phyloP scores from a whole-genome alignment of 164 flowering plant species.

The Euptelea pleiosperma region DNA sequence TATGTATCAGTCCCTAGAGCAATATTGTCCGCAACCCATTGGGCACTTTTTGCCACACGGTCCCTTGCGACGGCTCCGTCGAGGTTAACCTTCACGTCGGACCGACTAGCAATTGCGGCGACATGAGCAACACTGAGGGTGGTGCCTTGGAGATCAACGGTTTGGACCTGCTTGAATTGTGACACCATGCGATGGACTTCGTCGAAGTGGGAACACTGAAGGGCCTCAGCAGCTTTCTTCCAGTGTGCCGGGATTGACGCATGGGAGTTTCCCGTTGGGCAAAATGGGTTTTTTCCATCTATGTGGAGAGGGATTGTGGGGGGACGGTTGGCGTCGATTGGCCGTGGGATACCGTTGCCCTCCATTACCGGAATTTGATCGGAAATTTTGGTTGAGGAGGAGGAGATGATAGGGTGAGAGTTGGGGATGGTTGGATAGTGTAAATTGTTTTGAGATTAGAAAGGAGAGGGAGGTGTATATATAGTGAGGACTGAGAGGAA shows the following conservation, averaged over 20 bases:
- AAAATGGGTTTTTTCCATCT: slow-evolving; percentile 15
- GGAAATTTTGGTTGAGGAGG: background rate
- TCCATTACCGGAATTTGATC: background rate
- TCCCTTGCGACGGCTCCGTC: slow-evolving; percentile 32
- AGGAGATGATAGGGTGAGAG: background rate
- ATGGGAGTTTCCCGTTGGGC: slow-evolving; percentile 10
- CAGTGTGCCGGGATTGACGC: slow-evolving; percentile 28
- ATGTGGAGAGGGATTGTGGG: slow-evolving; percentile 22
- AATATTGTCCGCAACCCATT: slow-evolving; percentile 47
- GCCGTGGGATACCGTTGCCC: background rate
- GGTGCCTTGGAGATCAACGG: slow-evolving; percentile 41
- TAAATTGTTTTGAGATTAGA: background rate
- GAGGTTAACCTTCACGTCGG: slow-evolving; percentile 27
- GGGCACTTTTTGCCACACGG: slow-evolving; percentile 37
- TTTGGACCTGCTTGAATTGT: slow-evolving; percentile 24
- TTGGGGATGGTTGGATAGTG: background rate
- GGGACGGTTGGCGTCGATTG: slow-evolving; percentile 17
- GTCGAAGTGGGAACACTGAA: slow-evolving; percentile 36
- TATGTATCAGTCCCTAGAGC: slow-evolving; percentile 38
- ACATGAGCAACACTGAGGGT: slow-evolving; percentile 47
- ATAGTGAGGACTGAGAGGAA: background rate
- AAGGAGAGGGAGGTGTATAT: background rate
- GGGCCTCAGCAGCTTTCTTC: slow-evolving; percentile 44
- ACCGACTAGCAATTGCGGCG: slow-evolving; percentile 41
- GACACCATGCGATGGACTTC: slow-evolving; percentile 44